Evolutionary conservation across 495 filamentous ascomycete genomes (phyloP).

Genomic region (Trichoderma reesei): DNA sequence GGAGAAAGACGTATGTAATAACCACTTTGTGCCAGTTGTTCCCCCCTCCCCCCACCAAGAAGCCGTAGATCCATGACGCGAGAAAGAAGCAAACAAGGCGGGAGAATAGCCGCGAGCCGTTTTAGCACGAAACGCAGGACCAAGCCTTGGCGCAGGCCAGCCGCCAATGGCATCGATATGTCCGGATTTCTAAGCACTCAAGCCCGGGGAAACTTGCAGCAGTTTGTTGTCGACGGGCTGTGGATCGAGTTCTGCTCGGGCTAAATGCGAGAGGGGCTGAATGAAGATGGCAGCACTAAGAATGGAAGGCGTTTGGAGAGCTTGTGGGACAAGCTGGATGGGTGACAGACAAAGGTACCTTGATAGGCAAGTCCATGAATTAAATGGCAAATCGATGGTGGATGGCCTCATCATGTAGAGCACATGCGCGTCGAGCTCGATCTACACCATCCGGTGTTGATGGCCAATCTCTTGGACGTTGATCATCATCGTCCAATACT

Average conservation of each 20-base stretch:
- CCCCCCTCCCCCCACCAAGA: too few species aligned
- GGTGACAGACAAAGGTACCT: too few species aligned
- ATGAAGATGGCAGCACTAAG: neutral
- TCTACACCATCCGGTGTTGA: too few species aligned
- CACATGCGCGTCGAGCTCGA: too few species aligned
- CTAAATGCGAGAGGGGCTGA: neutral
- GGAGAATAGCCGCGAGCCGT: neutral
- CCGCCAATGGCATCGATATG: neutral
- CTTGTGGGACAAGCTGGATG: neutral
- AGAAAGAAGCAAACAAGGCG: neutral
- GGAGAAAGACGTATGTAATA: too few species aligned
- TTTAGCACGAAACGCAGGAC: neutral
- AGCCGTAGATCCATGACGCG: too few species aligned
- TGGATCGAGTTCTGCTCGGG: neutral
- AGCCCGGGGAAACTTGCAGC: neutral
- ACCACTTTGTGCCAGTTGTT: too few species aligned
- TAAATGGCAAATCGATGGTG: too few species aligned
- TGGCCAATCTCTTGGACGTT: too few species aligned
- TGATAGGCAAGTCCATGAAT: too few species aligned
- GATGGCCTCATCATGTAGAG: too few species aligned
- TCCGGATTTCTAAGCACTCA: slow-evolving; percentile 8
- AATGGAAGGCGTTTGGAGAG: neutral
- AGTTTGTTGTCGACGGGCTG: neutral
- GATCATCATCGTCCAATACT: too few species aligned
- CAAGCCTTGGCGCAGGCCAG: neutral